Evolutionary conservation across 495 filamentous ascomycete genomes (phyloP).

Genomic region (Tricharina praecox): DNA sequence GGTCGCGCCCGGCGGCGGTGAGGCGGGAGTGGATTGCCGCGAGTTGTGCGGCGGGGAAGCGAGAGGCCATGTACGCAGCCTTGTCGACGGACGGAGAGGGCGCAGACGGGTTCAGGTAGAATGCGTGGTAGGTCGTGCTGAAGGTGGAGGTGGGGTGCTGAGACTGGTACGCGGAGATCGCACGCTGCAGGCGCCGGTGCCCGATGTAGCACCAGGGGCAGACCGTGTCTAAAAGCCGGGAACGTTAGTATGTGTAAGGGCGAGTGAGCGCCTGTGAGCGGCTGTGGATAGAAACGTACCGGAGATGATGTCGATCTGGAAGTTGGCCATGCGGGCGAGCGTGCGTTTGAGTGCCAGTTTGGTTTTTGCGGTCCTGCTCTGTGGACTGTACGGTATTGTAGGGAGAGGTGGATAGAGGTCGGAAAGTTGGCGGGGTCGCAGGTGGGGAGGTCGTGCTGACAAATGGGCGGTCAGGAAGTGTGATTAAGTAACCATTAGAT

Average conservation of each 20-base stretch:
- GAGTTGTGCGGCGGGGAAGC: conserved; percentile 44
- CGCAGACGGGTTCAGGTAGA: conserved; percentile 56
- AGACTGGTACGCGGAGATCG: conserved; percentile 37
- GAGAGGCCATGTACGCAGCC: conserved; percentile 33
- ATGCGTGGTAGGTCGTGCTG: conserved; percentile 49
- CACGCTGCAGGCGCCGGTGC: conserved; percentile 51
- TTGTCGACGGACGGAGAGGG: conserved; percentile 44
- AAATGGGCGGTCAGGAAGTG: no score
- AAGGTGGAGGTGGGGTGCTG: conserved; percentile 13
- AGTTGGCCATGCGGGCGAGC: conserved; percentile 47
- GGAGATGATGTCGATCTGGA: conserved; percentile 52
- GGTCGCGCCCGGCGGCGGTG: conserved; percentile 37
- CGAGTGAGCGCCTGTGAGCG: not conserved
- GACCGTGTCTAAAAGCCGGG: conserved; percentile 44
- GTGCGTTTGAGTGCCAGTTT: conserved; percentile 7
- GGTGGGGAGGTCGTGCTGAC: no score
- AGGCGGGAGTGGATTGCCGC: conserved; percentile 42
- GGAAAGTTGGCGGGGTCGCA: no score
- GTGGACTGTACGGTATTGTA: not conserved
- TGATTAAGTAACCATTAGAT: not conserved
- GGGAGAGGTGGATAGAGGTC: no score
- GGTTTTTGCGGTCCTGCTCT: not conserved
- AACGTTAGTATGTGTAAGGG: conserved; percentile 3
- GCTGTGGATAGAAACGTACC: no score
- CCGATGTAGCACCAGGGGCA: conserved; percentile 86